These are phyloP conservation scores for Dioscorea alata DNA, from an alignment of 106 monocot genomes.

Conservation along the genomic window DNA sequence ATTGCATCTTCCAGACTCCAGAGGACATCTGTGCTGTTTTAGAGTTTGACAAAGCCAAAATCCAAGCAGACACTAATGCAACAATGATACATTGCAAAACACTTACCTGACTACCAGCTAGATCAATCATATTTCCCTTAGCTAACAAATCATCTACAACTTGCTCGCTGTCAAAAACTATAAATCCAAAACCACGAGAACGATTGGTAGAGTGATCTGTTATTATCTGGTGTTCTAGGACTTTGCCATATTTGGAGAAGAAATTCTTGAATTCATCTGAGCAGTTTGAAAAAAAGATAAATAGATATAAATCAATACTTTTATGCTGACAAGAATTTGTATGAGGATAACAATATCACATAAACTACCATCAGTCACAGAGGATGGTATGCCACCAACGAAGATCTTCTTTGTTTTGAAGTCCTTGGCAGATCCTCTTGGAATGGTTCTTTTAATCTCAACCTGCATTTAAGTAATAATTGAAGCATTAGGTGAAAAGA, in stretches of 20 bases:
- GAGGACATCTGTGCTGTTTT: neutral
- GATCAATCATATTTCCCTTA: conserved; percentile 90
- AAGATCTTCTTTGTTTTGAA: conserved; percentile 95
- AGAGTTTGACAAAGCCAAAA: too few species aligned
- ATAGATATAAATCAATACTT: neutral
- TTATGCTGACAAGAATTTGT: too few species aligned
- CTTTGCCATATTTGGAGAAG: conserved; percentile 72
- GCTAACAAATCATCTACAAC: conserved; percentile 78
- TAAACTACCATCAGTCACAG: conserved; percentile 58
- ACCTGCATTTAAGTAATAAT: conserved; percentile 37
- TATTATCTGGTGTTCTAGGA: conserved; percentile 88
- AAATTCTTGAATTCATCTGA: conserved; percentile 83
- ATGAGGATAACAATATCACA: too few species aligned
- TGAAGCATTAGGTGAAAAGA: too few species aligned
- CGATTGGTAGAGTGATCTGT: conserved; percentile 74
- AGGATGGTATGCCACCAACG: conserved; percentile 88
- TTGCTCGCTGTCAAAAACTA: conserved; percentile 74
- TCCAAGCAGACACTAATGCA: neutral
- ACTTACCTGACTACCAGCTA: conserved; percentile 82
- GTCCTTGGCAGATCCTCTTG: conserved; percentile 77
- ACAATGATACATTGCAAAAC: conserved; percentile 2
- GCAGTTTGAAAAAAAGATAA: neutral
- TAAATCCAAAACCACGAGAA: conserved; percentile 94
- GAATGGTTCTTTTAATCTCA: conserved; percentile 97
- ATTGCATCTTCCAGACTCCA: neutral